Base-by-base conservation (phyloP, 2,329 filamentous ascomycete genomes). In the Aschersonia sp. region DNA sequence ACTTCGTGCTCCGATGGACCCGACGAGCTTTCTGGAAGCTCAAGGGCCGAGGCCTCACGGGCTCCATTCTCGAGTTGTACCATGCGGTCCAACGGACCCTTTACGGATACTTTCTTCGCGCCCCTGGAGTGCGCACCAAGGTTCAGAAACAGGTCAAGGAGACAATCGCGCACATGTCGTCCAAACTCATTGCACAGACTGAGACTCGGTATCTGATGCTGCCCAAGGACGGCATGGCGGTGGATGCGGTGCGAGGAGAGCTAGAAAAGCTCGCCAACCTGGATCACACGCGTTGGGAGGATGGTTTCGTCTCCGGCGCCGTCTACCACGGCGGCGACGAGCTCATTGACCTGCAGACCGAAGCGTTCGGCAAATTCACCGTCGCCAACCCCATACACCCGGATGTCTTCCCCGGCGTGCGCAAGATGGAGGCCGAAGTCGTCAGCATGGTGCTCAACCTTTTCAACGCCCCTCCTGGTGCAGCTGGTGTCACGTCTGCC, bases 391-490 rank as follows among this genome's bases (percentile, higher is more conserved):
- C 92, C 3, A 92, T 98, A 56, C 92, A 98, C 64, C 92, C 92
- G 5, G 92, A 98, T 67, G 91, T 98, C 43, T 98, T 98, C 68
- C 92, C 92, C 12, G 92, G 91, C 31, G 89, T 98, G 47, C 76
- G 92, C 58, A 98, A 98, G 77, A 98, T 98, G 92, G 92, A 98
- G 71, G 91, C 92, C 43, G 92, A 98, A 70, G 73, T 98, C 52
- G 92, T 98, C 47, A 85, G 89, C 54, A 98, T 98, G 91, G 89
- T 94, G 31, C 71, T 94, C 51, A 77, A 78, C 43, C 70, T 98
- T 64, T 98, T 96, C 72, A 87, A 94, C 64, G 89, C 85, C 6
- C 92, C 92, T 3, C 71, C 80, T n/a, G 83, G 80, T 48, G 87
- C 82, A 31, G 89, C 86, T 4, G 92, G 92, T 52, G 88, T 92